Evolutionary conservation across 2,329 filamentous ascomycete genomes (phyloP).

Genomic region (Colletotrichum liriopes): DNA sequence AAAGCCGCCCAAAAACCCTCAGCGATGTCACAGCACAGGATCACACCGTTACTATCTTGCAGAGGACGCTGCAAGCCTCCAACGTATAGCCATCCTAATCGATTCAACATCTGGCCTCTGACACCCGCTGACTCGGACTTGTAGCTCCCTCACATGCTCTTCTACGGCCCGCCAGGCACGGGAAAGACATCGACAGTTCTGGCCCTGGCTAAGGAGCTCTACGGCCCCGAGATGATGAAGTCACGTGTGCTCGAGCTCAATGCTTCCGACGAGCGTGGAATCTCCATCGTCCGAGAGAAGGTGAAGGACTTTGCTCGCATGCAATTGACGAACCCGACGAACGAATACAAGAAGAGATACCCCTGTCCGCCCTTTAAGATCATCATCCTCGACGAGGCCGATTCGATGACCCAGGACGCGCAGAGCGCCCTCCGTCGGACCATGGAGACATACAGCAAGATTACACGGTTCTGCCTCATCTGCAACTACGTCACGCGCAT

Average conservation of each 20-base stretch:
- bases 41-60: constrained; percentile 93
- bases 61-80: constrained; percentile 92
- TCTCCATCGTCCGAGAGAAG: constrained; percentile 96
- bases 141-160: constrained; percentile 97
- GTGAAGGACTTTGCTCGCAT: constrained; percentile 98
- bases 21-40: constrained; percentile 98
- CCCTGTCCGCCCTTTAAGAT: constrained; percentile 99
- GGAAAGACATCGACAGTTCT: constrained; percentile 99
- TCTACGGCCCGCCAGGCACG: constrained; percentile 97
- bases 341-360: constrained; percentile 79
- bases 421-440: constrained; percentile 93
- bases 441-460: constrained; percentile 98
- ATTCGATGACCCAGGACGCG: constrained; percentile 99
- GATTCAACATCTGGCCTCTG: not conserved
- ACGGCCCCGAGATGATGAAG: constrained; percentile 93
- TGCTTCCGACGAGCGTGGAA: constrained; percentile 98
- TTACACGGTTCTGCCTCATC: constrained; percentile 96
- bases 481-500: constrained; percentile 99
- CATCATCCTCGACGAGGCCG: constrained; percentile 97
- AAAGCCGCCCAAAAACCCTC: constrained; percentile 91
- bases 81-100: constrained; percentile 73
- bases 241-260: constrained; percentile 98
- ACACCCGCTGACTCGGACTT: constrained; percentile 21
- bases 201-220: constrained; percentile 96
- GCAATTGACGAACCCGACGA: constrained; percentile 87